Evolutionary conservation across 169 alveolate genomes (phyloP).

Genomic region (Plasmodium yoelii): DNA sequence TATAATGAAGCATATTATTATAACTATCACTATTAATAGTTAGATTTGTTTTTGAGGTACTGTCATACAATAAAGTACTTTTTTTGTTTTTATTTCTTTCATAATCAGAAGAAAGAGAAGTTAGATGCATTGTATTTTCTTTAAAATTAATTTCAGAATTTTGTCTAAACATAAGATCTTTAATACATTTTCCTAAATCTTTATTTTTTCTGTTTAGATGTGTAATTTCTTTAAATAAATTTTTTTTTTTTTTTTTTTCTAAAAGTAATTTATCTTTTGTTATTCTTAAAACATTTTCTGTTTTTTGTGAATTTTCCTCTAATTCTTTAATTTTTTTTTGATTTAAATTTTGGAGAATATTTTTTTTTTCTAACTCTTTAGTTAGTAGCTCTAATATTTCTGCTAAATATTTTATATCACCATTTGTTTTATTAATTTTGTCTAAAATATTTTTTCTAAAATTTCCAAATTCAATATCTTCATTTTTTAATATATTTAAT

Average conservation of each 20-base stretch:
- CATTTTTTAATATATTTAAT: slow-evolving; percentile 12
- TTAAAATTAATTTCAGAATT: not conserved
- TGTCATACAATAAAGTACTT: no score
- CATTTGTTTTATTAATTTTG: slow-evolving; percentile 35
- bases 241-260: slow-evolving; percentile 17
- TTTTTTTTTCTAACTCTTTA: slow-evolving; percentile 56
- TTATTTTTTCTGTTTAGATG: slow-evolving; percentile 28
- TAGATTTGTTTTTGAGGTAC: no score
- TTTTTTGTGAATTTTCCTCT: slow-evolving; percentile 15
- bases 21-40: no score
- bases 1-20: no score
- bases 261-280: slow-evolving; percentile 6
- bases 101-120: not conserved
- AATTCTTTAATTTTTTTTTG: slow-evolving; percentile 3
- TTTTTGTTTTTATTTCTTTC: not conserved
- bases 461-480: slow-evolving; percentile 38
- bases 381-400: slow-evolving; percentile 42
- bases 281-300: not conserved
- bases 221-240: slow-evolving; percentile 18
- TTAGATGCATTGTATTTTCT: not conserved
- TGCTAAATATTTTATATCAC: slow-evolving; percentile 52
- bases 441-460: slow-evolving; percentile 34
- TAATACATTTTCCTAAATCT: slow-evolving; percentile 17
- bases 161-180: not conserved
- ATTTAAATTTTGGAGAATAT: not conserved